Conservation (phyloP, 306 rosid species). For the Trifolium subterraneum region DNA sequence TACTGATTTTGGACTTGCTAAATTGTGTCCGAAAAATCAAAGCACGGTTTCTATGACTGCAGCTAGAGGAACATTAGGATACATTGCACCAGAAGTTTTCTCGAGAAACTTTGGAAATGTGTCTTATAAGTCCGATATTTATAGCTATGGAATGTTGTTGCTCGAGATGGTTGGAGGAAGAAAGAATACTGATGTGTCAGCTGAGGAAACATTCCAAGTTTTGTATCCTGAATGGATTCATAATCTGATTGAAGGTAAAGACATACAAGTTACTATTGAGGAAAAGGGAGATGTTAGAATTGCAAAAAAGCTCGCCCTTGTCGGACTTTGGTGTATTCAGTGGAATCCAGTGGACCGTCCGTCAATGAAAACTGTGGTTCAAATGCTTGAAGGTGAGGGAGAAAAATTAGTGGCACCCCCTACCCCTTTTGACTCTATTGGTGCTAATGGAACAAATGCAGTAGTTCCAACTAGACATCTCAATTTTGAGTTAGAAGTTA, state of each 20-base stretch:
- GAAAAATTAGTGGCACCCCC: constrained; percentile 37
- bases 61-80: constrained; percentile 49
- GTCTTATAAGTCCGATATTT: constrained; percentile 48
- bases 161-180: constrained; percentile 50
- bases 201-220: not conserved
- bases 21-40: constrained; percentile 45
- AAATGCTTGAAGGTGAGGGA: constrained; percentile 47
- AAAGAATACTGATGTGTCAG: not conserved
- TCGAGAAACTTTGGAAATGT: constrained; percentile 46
- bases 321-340: constrained; percentile 57
- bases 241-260: constrained; percentile 35
- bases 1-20: constrained; percentile 50
- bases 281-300: constrained; percentile 25
- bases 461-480: not conserved
- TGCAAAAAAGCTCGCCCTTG: constrained; percentile 43
- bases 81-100: constrained; percentile 48
- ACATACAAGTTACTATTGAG: not conserved
- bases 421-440: constrained; percentile 33
- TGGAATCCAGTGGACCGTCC: constrained; percentile 54
- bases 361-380: constrained; percentile 42
- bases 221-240: constrained; percentile 50
- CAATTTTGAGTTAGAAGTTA: constrained; percentile 3
- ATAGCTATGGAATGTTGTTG: constrained; percentile 46
- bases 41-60: constrained; percentile 44
- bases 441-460: not conserved